Evolutionary conservation across 2,329 filamentous ascomycete genomes (phyloP).

Genomic region (Monosporascus sp.): DNA sequence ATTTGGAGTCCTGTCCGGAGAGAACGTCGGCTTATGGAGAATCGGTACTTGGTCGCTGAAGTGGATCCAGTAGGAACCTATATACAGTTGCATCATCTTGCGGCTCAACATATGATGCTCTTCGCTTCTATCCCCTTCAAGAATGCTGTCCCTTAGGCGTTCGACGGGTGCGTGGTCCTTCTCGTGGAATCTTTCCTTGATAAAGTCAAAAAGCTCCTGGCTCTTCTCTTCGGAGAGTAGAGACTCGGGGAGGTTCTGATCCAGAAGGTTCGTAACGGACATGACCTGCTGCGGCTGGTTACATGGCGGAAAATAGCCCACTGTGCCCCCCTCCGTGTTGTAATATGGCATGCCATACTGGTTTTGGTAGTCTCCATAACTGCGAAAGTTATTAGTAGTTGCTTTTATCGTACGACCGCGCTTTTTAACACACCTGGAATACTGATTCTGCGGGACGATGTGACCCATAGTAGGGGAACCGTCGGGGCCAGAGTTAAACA

Average conservation of each 20-base stretch:
- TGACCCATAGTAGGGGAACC: slow-evolving; percentile 47
- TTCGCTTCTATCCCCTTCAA: slow-evolving; percentile 70
- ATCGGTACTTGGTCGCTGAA: slow-evolving; percentile 94
- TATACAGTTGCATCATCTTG: slow-evolving; percentile 94
- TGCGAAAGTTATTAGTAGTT: slow-evolving; percentile 8
- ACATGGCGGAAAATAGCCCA: slow-evolving; percentile 53
- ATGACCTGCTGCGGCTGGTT: slow-evolving; percentile 69
- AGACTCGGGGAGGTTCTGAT: slow-evolving; percentile 72
- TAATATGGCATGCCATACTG: slow-evolving; percentile 47
- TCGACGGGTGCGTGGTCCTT: slow-evolving; percentile 68
- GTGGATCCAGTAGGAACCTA: slow-evolving; percentile 88
- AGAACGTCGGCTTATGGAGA: slow-evolving; percentile 89
- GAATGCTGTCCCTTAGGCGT: slow-evolving; percentile 68
- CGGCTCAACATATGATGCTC: slow-evolving; percentile 68
- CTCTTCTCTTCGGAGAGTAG: slow-evolving; percentile 84
- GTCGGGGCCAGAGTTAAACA: slow-evolving; percentile 66
- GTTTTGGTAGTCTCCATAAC: slow-evolving; percentile 47
- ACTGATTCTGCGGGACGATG: slow-evolving; percentile 38
- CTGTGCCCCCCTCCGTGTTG: slow-evolving; percentile 38
- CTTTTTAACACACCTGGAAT: slow-evolving; percentile 40
- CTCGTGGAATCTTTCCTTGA: slow-evolving; percentile 76
- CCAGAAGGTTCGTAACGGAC: slow-evolving; percentile 81
- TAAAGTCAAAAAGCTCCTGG: slow-evolving; percentile 74
- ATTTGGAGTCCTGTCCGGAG: slow-evolving; percentile 78
- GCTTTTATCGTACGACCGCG: background rate